Conservation (phyloP, 768 basidiomycete species). For the Tricholoma matsutake region DNA sequence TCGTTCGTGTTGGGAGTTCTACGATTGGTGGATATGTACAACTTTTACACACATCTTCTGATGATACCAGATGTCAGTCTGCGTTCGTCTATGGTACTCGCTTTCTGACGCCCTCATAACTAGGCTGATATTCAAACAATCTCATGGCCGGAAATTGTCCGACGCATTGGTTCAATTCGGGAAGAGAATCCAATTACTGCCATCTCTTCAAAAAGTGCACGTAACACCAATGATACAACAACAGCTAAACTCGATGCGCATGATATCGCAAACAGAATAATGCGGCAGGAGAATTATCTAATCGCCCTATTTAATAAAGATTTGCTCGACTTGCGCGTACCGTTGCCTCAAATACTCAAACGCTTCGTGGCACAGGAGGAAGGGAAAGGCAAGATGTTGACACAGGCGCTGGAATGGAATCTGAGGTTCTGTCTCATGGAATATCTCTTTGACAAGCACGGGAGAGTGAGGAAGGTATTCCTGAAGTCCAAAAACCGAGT, state of each 20-base stretch:
- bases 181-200: constrained; percentile 93
- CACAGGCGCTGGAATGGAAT: constrained; percentile 96
- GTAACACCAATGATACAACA: constrained; percentile 55
- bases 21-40: constrained; percentile 90
- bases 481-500: constrained; percentile 79
- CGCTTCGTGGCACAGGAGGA: constrained; percentile 49
- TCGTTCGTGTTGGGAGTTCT: constrained; percentile 72
- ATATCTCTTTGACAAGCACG: constrained; percentile 89
- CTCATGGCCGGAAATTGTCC: constrained; percentile 93
- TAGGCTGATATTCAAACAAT: constrained; percentile 98
- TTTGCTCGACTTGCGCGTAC: constrained; percentile 81
- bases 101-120: constrained; percentile 1
- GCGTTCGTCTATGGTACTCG: background rate
- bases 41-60: constrained; percentile 92
- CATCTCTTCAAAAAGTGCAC: constrained; percentile 58
- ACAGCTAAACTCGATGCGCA: constrained; percentile 94
- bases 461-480: constrained; percentile 88
- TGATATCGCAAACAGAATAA: constrained; percentile 95
- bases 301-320: constrained; percentile 98
- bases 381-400: constrained; percentile 76
- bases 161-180: constrained; percentile 83
- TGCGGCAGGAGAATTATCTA: constrained; percentile 98
- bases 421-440: constrained; percentile 93
- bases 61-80: constrained; percentile 84
- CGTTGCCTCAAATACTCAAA: constrained; percentile 61